Conservation (phyloP, 208 protist genomes). For the Trypanosoma theileri region DNA sequence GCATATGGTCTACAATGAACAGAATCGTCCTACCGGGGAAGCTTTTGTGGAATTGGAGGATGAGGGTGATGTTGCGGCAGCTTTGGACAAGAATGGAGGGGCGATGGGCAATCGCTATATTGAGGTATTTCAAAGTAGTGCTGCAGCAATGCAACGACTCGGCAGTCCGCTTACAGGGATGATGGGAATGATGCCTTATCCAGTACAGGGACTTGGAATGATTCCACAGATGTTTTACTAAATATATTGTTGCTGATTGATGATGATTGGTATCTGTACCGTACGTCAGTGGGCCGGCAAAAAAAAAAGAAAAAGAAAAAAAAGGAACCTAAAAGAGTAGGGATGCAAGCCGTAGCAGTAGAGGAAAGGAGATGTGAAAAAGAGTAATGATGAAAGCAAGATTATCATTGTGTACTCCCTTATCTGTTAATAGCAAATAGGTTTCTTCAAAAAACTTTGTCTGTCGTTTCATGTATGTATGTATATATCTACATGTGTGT, state of each 20-base stretch:
- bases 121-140: constrained; percentile 42
- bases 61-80: constrained; percentile 25
- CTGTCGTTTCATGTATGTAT: too few relatives aligned
- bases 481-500: too few relatives aligned
- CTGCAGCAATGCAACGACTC: constrained; percentile 29
- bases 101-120: constrained; percentile 46
- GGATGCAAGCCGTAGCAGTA: neutral
- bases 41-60: constrained; percentile 52
- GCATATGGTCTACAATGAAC: constrained; percentile 47
- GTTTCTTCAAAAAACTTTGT: too few relatives aligned
- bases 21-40: constrained; percentile 38
- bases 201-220: constrained; percentile 19
- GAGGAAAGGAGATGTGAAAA: neutral
- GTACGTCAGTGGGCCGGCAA: neutral
- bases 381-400: too few relatives aligned
- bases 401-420: too few relatives aligned
- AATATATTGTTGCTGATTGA: neutral
- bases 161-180: constrained; percentile 21
- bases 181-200: constrained; percentile 30
- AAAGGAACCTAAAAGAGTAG: neutral
- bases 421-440: too few relatives aligned
- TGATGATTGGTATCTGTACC: too few relatives aligned
- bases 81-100: constrained; percentile 30
- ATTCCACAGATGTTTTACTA: constrained; percentile 21
- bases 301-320: too few relatives aligned